Base-by-base conservation (phyloP, 225 moss, liverwort and hornwort species). In the Climacium dendroides region DNA sequence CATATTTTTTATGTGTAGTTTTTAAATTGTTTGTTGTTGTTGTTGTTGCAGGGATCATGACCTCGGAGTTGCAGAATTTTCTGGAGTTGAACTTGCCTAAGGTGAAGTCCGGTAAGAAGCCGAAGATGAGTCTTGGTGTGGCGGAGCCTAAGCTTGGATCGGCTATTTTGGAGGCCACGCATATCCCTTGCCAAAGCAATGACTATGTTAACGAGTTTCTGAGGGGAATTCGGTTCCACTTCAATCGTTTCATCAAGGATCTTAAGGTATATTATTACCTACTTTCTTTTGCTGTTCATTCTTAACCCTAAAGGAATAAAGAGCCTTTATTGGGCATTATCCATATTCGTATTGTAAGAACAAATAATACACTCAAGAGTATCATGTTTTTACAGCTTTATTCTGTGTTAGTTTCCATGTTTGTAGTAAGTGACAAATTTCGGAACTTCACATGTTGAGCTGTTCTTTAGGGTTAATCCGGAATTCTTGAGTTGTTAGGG, bases 141-240 rank as follows among this genome's bases (percentile, higher is more conserved):
- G 93, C 98, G 8, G 98, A 98, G 85, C 94, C 98, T 1, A 98
- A 98, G 69, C 69, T 98, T 60, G 98, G 98, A 29, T 97, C 98
- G 72, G 96, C 97, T 39, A 92, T 98, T 64, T 88, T 95, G 81
- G 98, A 98, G 90, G 83, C 96, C 39, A 96, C 96, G 19, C 92
- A 94, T 41, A 86, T 98, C 77, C 96, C 98, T 50, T 98, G 98
- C 85, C 94, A 96, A 76, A 94, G 97, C 74, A 98, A 98, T 79
- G 94, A 96, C 60, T 96, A 92, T 50, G 94, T 98, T 7, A 90
- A 95, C 88, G 98, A 98, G 89, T 95, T 98, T 55, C 89, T 98
- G 12, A 93, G 98, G 77, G 98, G 98, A 85, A 91, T 96, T 81
- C 95, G 98, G 58, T 92, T 98, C 28, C 98, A 98, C 89, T 98